Evolutionary conservation across 2,329 filamentous ascomycete species (phyloP).

Genomic region (Fragosphaeria purpurea): DNA sequence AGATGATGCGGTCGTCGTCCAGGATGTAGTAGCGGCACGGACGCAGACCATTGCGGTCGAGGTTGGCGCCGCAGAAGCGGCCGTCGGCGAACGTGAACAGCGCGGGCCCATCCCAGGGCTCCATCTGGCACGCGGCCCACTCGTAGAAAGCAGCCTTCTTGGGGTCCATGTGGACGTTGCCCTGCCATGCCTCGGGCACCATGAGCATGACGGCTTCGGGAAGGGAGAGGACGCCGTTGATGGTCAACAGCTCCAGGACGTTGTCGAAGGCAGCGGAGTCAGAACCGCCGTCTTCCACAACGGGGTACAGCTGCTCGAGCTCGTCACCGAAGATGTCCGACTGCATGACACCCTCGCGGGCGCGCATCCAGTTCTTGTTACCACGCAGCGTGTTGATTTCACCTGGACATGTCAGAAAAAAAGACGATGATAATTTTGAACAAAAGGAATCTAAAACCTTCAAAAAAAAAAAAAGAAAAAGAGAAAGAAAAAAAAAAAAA

Average conservation of each 20-base stretch:
- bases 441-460: no score
- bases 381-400: slow-evolving; percentile 96
- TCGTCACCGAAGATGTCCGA: slow-evolving; percentile 89
- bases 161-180: slow-evolving; percentile 82
- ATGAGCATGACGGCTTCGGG: slow-evolving; percentile 97
- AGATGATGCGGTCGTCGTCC: slow-evolving; percentile 94
- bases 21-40: slow-evolving; percentile 96
- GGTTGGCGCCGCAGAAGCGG: slow-evolving; percentile 90
- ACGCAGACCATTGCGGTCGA: slow-evolving; percentile 89
- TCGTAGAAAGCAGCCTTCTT: slow-evolving; percentile 97
- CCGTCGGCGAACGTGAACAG: slow-evolving; percentile 96
- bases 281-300: slow-evolving; percentile 92
- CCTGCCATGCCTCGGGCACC: slow-evolving; percentile 97
- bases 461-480: no score
- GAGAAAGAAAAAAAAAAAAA: no score
- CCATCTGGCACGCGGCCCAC: slow-evolving; percentile 98
- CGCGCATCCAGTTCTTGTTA: slow-evolving; percentile 99
- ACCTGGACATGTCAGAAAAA: no score
- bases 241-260: slow-evolving; percentile 83
- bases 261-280: slow-evolving; percentile 98
- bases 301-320: slow-evolving; percentile 80
- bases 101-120: slow-evolving; percentile 94
- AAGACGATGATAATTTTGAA: no score
- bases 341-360: slow-evolving; percentile 87
- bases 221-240: slow-evolving; percentile 90